Evolutionary conservation across 1,284 basidiomycete genomes (phyloP).

Genomic region (Ceratorhiza oryzae-sativae): DNA sequence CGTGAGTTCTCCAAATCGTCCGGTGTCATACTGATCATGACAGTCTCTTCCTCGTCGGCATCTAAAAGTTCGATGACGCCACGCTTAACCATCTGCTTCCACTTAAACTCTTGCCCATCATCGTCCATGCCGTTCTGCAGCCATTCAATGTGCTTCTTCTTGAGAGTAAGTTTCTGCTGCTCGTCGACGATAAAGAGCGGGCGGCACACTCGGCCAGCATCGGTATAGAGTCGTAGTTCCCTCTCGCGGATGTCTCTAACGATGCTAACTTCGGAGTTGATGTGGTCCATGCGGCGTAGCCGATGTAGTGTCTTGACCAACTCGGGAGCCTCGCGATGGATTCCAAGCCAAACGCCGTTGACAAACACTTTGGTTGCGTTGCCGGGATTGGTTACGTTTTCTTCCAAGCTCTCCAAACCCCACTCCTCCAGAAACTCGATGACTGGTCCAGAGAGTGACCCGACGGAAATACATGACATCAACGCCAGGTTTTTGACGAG

Average conservation of each 20-base stretch:
- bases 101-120: conserved; percentile 65
- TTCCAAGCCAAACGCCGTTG: conserved; percentile 99
- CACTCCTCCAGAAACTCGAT: conserved; percentile 99
- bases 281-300: conserved; percentile 92
- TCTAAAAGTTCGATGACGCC: conserved; percentile 96
- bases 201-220: conserved; percentile 95
- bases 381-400: conserved; percentile 83
- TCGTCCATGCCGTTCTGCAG: conserved; percentile 63
- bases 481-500: conserved; percentile 98
- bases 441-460: conserved; percentile 94
- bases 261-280: conserved; percentile 94
- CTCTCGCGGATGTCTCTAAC: conserved; percentile 97
- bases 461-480: conserved; percentile 98
- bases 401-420: conserved; percentile 92
- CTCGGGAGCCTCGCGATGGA: conserved; percentile 94
- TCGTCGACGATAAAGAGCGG: conserved; percentile 98
- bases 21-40: conserved; percentile 98
- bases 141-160: conserved; percentile 80
- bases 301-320: conserved; percentile 93
- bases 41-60: conserved; percentile 99
- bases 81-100: conserved; percentile 84
- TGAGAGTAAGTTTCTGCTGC: conserved; percentile 81
- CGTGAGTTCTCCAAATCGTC: conserved; percentile 91
- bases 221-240: conserved; percentile 94
- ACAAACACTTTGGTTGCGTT: conserved; percentile 97